Base-by-base conservation (phyloP, 176 grass and related monocot species). In the Themeda triandra region DNA sequence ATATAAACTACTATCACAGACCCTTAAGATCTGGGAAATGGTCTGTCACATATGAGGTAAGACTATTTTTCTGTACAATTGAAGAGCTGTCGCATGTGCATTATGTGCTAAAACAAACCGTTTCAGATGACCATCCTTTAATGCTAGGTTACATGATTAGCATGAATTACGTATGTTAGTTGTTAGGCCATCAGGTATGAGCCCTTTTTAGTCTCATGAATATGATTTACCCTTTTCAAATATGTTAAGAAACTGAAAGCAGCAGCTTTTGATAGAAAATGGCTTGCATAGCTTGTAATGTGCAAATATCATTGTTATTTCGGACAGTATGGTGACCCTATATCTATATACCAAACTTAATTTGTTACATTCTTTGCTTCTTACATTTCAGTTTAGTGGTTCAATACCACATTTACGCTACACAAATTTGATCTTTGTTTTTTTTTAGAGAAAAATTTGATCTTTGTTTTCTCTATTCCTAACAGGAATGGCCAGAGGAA, bases 31-130 rank as follows among this genome's bases (percentile, higher is more conserved):
- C 83, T 82, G 94, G 94, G 56, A 97, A 97, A 86, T 97, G 94
- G 94, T 83, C 94, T 76, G 92, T 97, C 4, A 92, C 92, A 66
- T 97, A 94, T 80, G 94, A 97, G 92, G 94, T 97, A 90, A 77
- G 71, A 79, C 63, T 29, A 27, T 69, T 77, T 76, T 63, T 65
- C 53, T 91, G 18, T 64, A 62, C 31, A 51, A 36, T 28, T 79
- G 40, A 46, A 21, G 63, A 44, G 66, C 23, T 28, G 24, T 18
- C 0, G 3, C 8, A 27, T 3, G 2, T 41, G 17, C 46, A 66
- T 30, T 8, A 48, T 63, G 40, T 11, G 19, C 31, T 25, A 32
- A 63, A 75, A 24, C 13, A 40, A 78, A 33, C 59, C 7, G 30
- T 75, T 17, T 63, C 51, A 77, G 31, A 17, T 39, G 33, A 31